Base-by-base conservation (phyloP, 345 rosid species). In the Jatropha curcas region DNA sequence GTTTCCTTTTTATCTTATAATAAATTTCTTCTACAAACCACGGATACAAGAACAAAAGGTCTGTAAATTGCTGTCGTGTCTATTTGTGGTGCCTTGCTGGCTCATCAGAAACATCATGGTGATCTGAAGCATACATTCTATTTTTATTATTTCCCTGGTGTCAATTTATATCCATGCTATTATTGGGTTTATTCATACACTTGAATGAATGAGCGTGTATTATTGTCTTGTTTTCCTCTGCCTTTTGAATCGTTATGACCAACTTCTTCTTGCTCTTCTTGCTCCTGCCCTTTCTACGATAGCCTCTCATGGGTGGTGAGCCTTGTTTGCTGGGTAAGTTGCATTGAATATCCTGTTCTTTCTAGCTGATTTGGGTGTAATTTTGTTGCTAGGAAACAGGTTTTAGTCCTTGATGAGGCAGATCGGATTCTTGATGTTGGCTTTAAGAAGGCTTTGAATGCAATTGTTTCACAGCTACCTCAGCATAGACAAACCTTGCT, bases 331-430 rank as follows among this genome's bases (percentile, higher is more conserved):
- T 45, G 7, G 45, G 19, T 45, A n/a, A 53, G 17, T 2, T 52
- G 2, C 39, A 48, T 1, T 35, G 14, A 37, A 25, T 27, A 34
- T 55, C 52, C 37, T 56, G 35, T 71, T 24, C n/a, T 67, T 6
- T 8, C 28, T 67, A 20, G 67, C 79, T 88, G 80, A 90, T 75
- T 57, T 71, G 78, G 81, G 53, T 72, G 60, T 31, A 72, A 71
- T 65, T 74, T 85, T 55, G 69, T 82, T 78, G 82, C 81, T 73
- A 62, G 78, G 62, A 76, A 85, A 84, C 88, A 94, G 98, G 85
- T 88, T 81, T 79, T 94, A 92, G 88, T 95, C 68, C 94, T 95
- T 67, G 98, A 95, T 72, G 99, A 95, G 88, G 99, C 99, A 70
- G 99, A 95, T 80, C 97, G 96, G 24, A 89, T 95, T 56, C 99